Evolutionary conservation across 768 basidiomycete genomes (phyloP), one percentile per base, ranked within the genome.

Genomic region (Russula sp.): DNA sequence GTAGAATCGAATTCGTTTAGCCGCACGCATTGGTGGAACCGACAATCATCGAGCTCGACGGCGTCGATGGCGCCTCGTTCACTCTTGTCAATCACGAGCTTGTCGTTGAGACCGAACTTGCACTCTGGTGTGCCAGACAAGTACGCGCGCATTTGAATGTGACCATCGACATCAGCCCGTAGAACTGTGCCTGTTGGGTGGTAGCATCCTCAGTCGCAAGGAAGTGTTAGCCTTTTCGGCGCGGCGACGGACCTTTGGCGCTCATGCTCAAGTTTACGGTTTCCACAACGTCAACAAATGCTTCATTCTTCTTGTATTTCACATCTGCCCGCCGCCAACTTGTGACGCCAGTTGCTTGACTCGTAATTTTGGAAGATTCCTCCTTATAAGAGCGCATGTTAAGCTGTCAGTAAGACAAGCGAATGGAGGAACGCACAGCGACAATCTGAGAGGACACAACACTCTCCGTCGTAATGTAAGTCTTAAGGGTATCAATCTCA

Each of bases 251-350:
- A 90, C 94, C 95, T 79, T 96, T 98, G 2, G 94, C 90, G 73
- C 93, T 96, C 95, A 98, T 97, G 70, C 92, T 88, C 60, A 98
- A 75, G 72, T 99, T 98, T 66, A 99, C 92, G 2, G 84, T 92
- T 78, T 99, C 97, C 50, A 99, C 91, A 10, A 99, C 97, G 73
- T 99, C 97, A n/a, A 99, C 96, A 69, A 98, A 99, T 0, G 97
- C 97, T 72, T 99, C 97, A 69, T 99, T 99, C 83, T 98, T 99
- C 80, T 97, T 90, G 76, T 99, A 98, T 75, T 95, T 96, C 71
- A 98, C 95, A 72, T 98, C 97, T 18, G 85, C 88, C 62, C 95
- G 81, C 48, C 97, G 80, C 97, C 97, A 99, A 74, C 89, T 96
- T 36, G 91, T 98, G 32, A 92, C 89, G 0, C 97, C 97, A 0